Base-by-base conservation (phyloP, 2,329 filamentous ascomycete species). In the Cadophora malorum region DNA sequence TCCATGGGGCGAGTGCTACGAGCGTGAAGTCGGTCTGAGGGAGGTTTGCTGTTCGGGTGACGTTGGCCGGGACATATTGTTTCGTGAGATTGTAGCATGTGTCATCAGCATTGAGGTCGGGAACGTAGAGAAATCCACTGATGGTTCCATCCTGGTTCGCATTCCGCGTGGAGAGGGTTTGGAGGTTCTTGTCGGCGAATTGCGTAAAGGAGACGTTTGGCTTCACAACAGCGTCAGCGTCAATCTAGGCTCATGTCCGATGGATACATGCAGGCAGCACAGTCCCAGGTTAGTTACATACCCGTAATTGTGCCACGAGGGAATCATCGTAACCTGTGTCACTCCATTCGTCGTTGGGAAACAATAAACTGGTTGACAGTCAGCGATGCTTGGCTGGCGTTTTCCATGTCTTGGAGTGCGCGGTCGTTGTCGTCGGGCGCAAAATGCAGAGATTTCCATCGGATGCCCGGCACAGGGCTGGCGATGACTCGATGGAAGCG, bases 1-100 rank as follows among this genome's bases (percentile, higher is more conserved):
- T 88, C 94, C 95, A 98, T 33, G 95, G 95, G 28, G 93, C 94
- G 64, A 97, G 81, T 33, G 91, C 94, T 73, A 97, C 87, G 63
- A 94, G 83, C 65, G 90, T 88, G 78, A 92, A 93, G 72, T 91
- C 88, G 60, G 85, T 85, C 0, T 84, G 82, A 0, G 89, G 88
- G 0, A 97, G 86, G 74, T 96, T 85, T n/a, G 80, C 78, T 73
- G 87, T 85, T 19, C 90, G 88, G 14, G 93, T 97, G 65, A 89
- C 92, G 78, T 96, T 94, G 47, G 78, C 74, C 0, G 94, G 92
- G 9, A 97, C 84, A 73, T 90, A 88, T n/a, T 85, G 79, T 50
- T 84, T 84, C 52, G 90, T 88, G 58, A 86, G 79, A 19, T 87
- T 81, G 76, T 84, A 83, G 80, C 94, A 97, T 0, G 83, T 80